Evolutionary conservation across 2,329 filamentous ascomycete genomes (phyloP).

Genomic region (Xylaria hypoxylon): DNA sequence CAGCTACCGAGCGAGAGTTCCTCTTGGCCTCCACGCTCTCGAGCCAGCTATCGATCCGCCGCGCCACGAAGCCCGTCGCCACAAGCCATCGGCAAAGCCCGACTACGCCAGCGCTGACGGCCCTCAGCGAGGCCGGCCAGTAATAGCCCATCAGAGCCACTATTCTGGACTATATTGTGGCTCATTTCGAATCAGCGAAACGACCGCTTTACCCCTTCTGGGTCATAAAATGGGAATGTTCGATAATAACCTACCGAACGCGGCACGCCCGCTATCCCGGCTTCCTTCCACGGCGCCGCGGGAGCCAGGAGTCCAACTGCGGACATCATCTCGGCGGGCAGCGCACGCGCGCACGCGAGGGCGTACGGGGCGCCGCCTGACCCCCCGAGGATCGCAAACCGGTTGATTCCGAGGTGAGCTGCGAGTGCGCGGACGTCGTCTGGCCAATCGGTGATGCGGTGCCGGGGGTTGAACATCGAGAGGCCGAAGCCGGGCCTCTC

Average conservation of each 20-base stretch:
- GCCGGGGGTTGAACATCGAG: slow-evolving; percentile 49
- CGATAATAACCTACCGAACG: neutral
- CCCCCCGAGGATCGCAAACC: slow-evolving; percentile 46
- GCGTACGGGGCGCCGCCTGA: slow-evolving; percentile 48
- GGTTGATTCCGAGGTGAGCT: slow-evolving; percentile 39
- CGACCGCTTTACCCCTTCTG: neutral
- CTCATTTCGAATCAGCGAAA: neutral
- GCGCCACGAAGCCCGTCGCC: slow-evolving; percentile 6
- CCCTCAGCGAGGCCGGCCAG: slow-evolving; percentile 10
- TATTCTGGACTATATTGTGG: slow-evolving; percentile 10
- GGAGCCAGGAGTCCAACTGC: slow-evolving; percentile 20
- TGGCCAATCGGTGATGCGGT: slow-evolving; percentile 43
- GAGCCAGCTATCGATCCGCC: slow-evolving; percentile 22
- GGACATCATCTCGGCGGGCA: slow-evolving; percentile 42
- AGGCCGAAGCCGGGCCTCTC: slow-evolving; percentile 51
- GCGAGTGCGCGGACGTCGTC: slow-evolving; percentile 44
- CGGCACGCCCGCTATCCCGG: slow-evolving; percentile 9
- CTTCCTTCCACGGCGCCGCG: slow-evolving; percentile 22
- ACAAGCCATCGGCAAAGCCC: slow-evolving; percentile 17
- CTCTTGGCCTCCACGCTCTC: neutral
- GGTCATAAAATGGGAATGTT: too few species aligned
- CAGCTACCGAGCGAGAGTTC: neutral
- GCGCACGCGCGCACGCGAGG: slow-evolving; percentile 40
- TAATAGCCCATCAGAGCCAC: slow-evolving; percentile 10
- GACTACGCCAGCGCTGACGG: slow-evolving; percentile 2